Percentiles rank a stretch among this genome's conserved stretches.
phyloP scores from a whole-genome alignment of 2,329 filamentous ascomycete genomes.

The Cercospora brassicicola region DNA sequence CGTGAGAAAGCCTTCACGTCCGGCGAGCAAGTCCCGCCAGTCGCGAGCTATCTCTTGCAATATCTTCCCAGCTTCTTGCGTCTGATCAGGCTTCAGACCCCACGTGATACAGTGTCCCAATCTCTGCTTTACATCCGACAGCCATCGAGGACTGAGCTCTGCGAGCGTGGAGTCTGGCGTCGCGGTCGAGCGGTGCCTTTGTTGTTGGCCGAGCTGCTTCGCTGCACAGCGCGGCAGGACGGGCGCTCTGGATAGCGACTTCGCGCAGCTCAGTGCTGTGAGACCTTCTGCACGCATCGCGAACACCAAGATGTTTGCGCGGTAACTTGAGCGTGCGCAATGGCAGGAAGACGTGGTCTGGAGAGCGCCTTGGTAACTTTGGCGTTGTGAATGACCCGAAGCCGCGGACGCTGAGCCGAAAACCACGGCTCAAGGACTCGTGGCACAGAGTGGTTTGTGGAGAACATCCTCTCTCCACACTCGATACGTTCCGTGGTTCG shows the following conservation, averaged over 20 bases:
- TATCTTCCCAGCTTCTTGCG: conserved; percentile 59
- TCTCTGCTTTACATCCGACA: conserved; percentile 64
- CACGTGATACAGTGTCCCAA: conserved; percentile 75
- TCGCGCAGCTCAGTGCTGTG: neutral
- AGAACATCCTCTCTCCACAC: neutral
- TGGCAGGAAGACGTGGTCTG: neutral
- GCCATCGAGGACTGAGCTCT: conserved; percentile 61
- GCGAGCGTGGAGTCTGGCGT: conserved; percentile 30
- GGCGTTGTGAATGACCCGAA: neutral
- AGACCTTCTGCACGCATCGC: conserved; percentile 1
- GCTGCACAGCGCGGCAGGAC: neutral
- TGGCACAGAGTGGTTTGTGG: neutral
- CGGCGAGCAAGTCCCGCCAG: conserved; percentile 71
- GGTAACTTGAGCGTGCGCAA: neutral
- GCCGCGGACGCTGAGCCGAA: neutral
- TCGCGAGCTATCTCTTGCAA: conserved; percentile 60
- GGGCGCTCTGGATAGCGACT: neutral
- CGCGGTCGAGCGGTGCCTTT: conserved; percentile 8
- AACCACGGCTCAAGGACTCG: neutral
- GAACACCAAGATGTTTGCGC: neutral
- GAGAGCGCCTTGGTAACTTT: neutral
- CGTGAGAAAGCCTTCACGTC: conserved; percentile 73
- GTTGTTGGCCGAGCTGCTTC: neutral
- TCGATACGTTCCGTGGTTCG: neutral
- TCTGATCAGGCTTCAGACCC: conserved; percentile 62